Conservation (phyloP, 1,284 basidiomycete species). For the Ganoderma sp. region DNA sequence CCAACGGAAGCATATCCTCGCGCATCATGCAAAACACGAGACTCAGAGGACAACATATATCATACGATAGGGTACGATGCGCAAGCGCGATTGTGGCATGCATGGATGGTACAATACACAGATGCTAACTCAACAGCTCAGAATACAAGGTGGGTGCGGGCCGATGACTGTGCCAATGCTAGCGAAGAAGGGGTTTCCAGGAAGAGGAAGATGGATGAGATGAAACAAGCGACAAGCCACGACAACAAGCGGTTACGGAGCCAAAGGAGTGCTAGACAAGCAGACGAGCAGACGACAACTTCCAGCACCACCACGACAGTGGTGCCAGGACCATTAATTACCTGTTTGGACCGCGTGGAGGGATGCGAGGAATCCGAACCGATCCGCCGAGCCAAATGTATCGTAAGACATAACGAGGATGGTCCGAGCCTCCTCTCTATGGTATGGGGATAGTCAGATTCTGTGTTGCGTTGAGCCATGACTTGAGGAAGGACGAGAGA, state of each 20-base stretch:
- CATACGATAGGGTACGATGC: constrained; percentile 12
- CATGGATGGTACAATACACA: constrained; percentile 29
- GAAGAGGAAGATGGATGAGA: constrained; percentile 4
- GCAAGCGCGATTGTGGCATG: constrained; percentile 10
- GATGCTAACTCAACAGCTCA: constrained; percentile 23
- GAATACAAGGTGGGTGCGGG: constrained; percentile 14
- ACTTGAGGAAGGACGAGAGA: constrained; percentile 13
- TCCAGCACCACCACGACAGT: constrained; percentile 2
- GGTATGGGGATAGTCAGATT: constrained; percentile 11
- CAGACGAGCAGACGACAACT: constrained; percentile 16
- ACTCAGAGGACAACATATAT: not conserved
- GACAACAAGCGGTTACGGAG: constrained; percentile 20
- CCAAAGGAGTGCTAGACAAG: constrained; percentile 28
- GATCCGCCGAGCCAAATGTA: constrained; percentile 26
- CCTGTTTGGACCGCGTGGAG: constrained; percentile 28
- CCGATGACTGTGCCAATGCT: constrained; percentile 5
- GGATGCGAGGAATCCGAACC: constrained; percentile 27
- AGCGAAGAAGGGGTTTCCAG: constrained; percentile 17
- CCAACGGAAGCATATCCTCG: not conserved
- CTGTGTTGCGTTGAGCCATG: constrained; percentile 2
- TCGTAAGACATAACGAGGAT: constrained; percentile 24
- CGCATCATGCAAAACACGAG: not conserved
- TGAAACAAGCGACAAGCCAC: constrained; percentile 7
- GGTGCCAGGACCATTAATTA: constrained; percentile 20
- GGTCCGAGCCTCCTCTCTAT: constrained; percentile 21